Conservation (phyloP, 2,329 filamentous ascomycete species). For the Xylariaceae sp. region DNA sequence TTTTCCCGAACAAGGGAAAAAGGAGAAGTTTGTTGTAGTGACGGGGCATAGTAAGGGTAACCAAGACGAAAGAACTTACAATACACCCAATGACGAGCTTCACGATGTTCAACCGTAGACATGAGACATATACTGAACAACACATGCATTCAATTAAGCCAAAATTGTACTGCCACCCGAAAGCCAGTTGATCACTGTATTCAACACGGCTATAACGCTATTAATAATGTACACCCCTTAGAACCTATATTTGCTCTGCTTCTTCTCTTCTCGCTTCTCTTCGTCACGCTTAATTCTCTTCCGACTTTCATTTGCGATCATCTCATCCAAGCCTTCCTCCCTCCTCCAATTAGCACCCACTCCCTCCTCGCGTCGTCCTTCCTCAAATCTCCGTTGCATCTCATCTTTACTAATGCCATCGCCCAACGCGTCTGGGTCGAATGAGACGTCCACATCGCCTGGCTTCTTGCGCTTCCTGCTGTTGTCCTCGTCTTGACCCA, state of each 20-base stretch:
- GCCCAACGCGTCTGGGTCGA: conserved; percentile 83
- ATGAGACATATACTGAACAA: too few species aligned
- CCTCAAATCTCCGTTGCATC: conserved; percentile 80
- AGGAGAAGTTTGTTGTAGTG: too few species aligned
- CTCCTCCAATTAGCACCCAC: conserved; percentile 72
- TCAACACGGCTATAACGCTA: background rate
- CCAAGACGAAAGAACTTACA: too few species aligned
- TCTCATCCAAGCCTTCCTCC: conserved; percentile 91
- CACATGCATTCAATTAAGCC: background rate
- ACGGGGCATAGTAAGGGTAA: too few species aligned
- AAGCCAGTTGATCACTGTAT: background rate
- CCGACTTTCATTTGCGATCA: conserved; percentile 92
- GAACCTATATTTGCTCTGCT: conserved; percentile 56
- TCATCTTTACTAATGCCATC: conserved; percentile 84
- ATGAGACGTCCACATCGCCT: conserved; percentile 90
- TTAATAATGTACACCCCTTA: conserved; percentile 36
- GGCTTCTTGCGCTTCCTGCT: conserved; percentile 90
- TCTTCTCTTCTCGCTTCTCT: conserved; percentile 74
- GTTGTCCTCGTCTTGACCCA: conserved; percentile 79
- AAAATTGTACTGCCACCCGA: background rate
- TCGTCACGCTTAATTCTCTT: conserved; percentile 90
- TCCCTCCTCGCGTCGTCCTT: conserved; percentile 69
- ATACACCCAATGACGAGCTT: too few species aligned
- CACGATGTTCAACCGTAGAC: too few species aligned
- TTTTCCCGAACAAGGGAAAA: too few species aligned